Conservation (phyloP, 2,329 filamentous ascomycete species). For the Albifimbria verrucaria region DNA sequence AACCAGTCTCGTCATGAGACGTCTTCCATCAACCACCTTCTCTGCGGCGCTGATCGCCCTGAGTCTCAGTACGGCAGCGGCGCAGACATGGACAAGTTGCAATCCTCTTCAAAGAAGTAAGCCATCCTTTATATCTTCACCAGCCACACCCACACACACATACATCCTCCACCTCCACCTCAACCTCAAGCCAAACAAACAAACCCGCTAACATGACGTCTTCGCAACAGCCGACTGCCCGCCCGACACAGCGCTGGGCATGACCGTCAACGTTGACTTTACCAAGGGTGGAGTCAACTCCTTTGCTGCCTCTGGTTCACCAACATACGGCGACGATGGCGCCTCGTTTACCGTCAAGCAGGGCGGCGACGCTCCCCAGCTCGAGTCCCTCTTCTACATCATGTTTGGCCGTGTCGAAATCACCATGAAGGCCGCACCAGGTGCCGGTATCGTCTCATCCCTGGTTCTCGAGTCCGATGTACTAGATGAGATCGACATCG, state of each 20-base stretch:
- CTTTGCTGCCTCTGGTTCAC: constrained; percentile 67
- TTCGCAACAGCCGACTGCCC: constrained; percentile 57
- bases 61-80: constrained; percentile 21
- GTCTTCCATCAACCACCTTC: constrained; percentile 10
- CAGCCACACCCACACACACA: constrained; percentile 2
- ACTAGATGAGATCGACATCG: constrained; percentile 95
- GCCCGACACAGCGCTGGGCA: constrained; percentile 75
- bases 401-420: constrained; percentile 96
- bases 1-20: constrained; percentile 15
- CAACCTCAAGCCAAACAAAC: too few relatives aligned
- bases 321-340: constrained; percentile 73
- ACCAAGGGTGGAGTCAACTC: constrained; percentile 72
- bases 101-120: constrained; percentile 35
- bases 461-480: constrained; percentile 87
- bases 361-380: constrained; percentile 79
- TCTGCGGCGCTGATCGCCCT: constrained; percentile 18
- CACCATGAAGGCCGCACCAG: constrained; percentile 80
- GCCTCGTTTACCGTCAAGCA: constrained; percentile 75
- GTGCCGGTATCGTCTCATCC: constrained; percentile 88
- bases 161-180: constrained; percentile 2
- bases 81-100: constrained; percentile 38
- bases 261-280: constrained; percentile 82
- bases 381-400: constrained; percentile 93
- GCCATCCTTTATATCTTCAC: constrained; percentile 6
- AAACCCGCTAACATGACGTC: background rate